Conservation (phyloP, 257 asterid species). For the Primulina tabacum region DNA sequence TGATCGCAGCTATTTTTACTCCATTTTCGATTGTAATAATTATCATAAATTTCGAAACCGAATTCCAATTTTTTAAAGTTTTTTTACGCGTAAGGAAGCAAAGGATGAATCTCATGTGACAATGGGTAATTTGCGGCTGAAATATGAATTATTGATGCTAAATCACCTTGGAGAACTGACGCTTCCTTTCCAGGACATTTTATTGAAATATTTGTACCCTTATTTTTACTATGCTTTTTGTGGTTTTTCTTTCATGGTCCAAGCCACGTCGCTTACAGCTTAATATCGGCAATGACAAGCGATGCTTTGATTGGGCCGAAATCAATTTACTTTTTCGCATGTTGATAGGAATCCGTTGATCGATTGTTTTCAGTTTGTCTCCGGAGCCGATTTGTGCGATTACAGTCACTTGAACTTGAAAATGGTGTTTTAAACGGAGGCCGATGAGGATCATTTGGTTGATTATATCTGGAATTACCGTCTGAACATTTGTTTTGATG, state of each 20-base stretch:
- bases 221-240: neutral
- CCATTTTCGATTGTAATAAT: neutral
- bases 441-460: constrained; percentile 33
- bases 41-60: neutral
- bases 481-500: constrained; percentile 54
- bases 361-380: constrained; percentile 30
- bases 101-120: constrained; percentile 28
- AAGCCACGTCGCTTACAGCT: constrained; percentile 72
- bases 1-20: constrained; percentile 23
- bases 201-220: neutral
- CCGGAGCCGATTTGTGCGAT: constrained; percentile 74
- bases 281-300: constrained; percentile 37
- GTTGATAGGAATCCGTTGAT: constrained; percentile 71
- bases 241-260: constrained; percentile 23
- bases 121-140: constrained; percentile 43
- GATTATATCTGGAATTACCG: constrained; percentile 68
- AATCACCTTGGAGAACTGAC: constrained; percentile 40
- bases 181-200: neutral
- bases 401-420: constrained; percentile 28
- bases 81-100: constrained; percentile 2
- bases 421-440: neutral
- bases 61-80: neutral
- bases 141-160: constrained; percentile 20
- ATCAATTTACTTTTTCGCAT: constrained; percentile 45
- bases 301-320: constrained; percentile 57